These are phyloP conservation scores for Durio zibethinus DNA, from an alignment of 345 rosid genomes.

Conservation along the genomic window DNA sequence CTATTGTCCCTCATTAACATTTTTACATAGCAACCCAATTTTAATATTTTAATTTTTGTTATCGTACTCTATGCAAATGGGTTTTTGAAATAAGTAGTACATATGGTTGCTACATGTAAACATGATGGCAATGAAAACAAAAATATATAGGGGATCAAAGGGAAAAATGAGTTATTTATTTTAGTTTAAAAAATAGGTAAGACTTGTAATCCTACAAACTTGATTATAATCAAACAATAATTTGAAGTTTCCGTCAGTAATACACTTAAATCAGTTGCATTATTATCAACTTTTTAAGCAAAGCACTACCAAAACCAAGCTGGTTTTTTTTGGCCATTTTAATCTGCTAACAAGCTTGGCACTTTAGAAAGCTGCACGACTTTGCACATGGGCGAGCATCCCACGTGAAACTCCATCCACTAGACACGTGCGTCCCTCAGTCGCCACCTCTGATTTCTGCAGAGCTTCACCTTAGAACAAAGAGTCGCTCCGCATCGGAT, in stretches of 20 bases:
- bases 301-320: slow-evolving; percentile 11
- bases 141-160: neutral
- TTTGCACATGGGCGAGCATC: slow-evolving; percentile 36
- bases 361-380: slow-evolving; percentile 23
- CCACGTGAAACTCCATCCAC: slow-evolving; percentile 44
- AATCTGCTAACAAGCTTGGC: neutral
- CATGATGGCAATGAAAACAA: neutral
- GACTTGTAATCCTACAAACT: neutral
- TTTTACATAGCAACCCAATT: neutral
- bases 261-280: neutral
- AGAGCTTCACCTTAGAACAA: neutral
- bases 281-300: slow-evolving; percentile 18
- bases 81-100: neutral
- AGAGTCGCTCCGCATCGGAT: slow-evolving; percentile 5
- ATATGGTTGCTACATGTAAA: neutral
- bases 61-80: neutral
- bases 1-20: neutral
- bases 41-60: neutral
- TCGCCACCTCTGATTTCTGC: neutral
- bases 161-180: neutral
- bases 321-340: slow-evolving; percentile 14
- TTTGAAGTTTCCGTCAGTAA: neutral
- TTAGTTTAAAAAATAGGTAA: neutral
- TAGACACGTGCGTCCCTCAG: slow-evolving; percentile 41
- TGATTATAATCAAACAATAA: neutral